Conservation (phyloP, 768 basidiomycete species). For the Megacollybia marginata region DNA sequence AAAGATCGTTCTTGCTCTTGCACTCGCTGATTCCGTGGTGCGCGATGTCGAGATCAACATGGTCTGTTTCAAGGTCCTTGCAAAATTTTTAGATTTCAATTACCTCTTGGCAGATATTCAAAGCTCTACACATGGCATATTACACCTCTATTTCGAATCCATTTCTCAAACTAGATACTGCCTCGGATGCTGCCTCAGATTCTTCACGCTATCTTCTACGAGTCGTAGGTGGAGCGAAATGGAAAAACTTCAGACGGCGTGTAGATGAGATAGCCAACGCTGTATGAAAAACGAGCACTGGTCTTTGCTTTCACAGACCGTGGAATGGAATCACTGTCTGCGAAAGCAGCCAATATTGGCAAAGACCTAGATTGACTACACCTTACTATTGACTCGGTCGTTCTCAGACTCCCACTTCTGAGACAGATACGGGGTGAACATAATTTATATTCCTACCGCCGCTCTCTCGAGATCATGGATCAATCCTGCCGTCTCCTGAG, state of each 20-base stretch:
- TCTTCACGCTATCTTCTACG: constrained; percentile 41
- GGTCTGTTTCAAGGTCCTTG: constrained; percentile 33
- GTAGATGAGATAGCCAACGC: constrained; percentile 72
- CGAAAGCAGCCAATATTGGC: background rate
- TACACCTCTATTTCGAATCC: constrained; percentile 80
- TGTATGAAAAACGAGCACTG: constrained; percentile 32
- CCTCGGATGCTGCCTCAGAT: constrained; percentile 41
- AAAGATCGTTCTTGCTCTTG: constrained; percentile 78
- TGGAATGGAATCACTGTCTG: constrained; percentile 11
- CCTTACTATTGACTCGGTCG: constrained; percentile 83
- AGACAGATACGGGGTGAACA: constrained; percentile 94
- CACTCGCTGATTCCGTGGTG: constrained; percentile 74
- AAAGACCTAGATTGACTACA: constrained; percentile 50
- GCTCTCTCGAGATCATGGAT: constrained; percentile 44
- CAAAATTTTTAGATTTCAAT: background rate
- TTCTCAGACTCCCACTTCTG: constrained; percentile 53
- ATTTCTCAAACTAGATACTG: constrained; percentile 61
- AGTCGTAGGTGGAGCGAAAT: constrained; percentile 51
- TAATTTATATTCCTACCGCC: constrained; percentile 28
- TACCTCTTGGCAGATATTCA: constrained; percentile 57
- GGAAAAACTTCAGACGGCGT: constrained; percentile 59
- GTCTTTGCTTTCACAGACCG: constrained; percentile 18
- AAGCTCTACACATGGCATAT: constrained; percentile 84
- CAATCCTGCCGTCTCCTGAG: constrained; percentile 56
- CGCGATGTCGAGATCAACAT: constrained; percentile 72